phyloP scores from a whole-genome alignment of 2,329 filamentous ascomycete species.

The Ceratocystis papillata region DNA sequence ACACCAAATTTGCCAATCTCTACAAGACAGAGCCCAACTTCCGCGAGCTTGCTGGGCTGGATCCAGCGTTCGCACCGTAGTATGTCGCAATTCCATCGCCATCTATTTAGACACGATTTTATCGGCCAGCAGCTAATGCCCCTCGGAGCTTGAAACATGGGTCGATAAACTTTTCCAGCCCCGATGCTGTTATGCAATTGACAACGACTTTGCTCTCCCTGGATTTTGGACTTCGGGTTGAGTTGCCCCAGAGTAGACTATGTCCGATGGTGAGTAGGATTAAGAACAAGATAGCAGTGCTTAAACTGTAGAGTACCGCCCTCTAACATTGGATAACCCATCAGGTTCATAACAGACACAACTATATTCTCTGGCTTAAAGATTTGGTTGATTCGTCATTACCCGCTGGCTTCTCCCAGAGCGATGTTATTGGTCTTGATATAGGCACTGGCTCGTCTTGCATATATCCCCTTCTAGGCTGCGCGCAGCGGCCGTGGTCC shows the following conservation, averaged over 20 bases:
- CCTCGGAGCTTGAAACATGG: constrained; percentile 32
- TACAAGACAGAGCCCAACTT: constrained; percentile 38
- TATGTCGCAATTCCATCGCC: constrained; percentile 27
- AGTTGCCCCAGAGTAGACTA: constrained; percentile 65
- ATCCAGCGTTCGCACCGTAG: constrained; percentile 37
- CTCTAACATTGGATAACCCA: background rate
- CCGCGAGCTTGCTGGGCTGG: constrained; percentile 34
- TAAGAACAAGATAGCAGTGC: background rate
- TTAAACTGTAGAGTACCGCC: background rate
- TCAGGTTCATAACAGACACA: constrained; percentile 57
- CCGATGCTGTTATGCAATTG: constrained; percentile 64
- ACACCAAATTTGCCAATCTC: constrained; percentile 29
- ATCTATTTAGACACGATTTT: background rate
- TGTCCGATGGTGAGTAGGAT: constrained; percentile 62
- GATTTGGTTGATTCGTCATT: constrained; percentile 61
- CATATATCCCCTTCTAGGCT: constrained; percentile 81
- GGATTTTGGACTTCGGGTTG: constrained; percentile 62
- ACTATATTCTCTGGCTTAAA: constrained; percentile 86
- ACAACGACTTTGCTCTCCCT: constrained; percentile 65
- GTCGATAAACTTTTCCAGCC: constrained; percentile 70
- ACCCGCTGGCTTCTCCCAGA: constrained; percentile 39
- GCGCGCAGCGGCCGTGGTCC: constrained; percentile 58
- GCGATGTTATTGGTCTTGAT: constrained; percentile 57
- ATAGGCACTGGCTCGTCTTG: constrained; percentile 84
- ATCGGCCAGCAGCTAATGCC: background rate